Conservation (phyloP, 2,329 filamentous ascomycete genomes). For the Fusarium neocosmosporiellum region DNA sequence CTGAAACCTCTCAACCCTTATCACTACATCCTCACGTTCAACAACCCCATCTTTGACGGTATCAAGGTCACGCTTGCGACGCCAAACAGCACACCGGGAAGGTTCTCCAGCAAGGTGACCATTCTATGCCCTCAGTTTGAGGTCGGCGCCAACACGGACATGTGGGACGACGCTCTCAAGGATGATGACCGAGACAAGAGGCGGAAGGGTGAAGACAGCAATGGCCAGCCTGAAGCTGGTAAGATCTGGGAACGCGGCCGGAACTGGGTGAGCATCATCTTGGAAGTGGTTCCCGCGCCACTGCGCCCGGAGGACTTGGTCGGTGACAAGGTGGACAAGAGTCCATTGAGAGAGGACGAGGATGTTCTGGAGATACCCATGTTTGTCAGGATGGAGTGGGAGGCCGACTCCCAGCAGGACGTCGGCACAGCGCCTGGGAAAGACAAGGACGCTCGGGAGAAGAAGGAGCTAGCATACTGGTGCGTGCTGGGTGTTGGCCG, state of each 20-base stretch:
- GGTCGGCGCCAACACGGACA: constrained; percentile 89
- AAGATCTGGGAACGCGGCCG: constrained; percentile 96
- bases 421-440: constrained; percentile 64
- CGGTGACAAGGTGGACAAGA: constrained; percentile 55
- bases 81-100: constrained; percentile 80
- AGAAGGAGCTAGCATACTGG: constrained; percentile 94
- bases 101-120: constrained; percentile 83
- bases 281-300: constrained; percentile 83
- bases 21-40: constrained; percentile 90
- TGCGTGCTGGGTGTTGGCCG: constrained; percentile 89
- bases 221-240: constrained; percentile 78
- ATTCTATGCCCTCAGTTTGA: constrained; percentile 95
- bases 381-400: constrained; percentile 93
- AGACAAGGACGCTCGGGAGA: constrained; percentile 76
- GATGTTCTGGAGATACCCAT: constrained; percentile 88
- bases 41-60: constrained; percentile 92
- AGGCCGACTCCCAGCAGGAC: constrained; percentile 75
- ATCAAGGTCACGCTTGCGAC: constrained; percentile 90
- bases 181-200: constrained; percentile 56
- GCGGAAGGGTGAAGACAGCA: constrained; percentile 54
- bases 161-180: constrained; percentile 88
- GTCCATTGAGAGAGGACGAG: constrained; percentile 68
- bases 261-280: constrained; percentile 94
- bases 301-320: constrained; percentile 54
- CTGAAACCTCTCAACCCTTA: constrained; percentile 69